phyloP scores from a whole-genome alignment of 2,329 filamentous ascomycete genomes.

The Endoconidiophora polonica region DNA sequence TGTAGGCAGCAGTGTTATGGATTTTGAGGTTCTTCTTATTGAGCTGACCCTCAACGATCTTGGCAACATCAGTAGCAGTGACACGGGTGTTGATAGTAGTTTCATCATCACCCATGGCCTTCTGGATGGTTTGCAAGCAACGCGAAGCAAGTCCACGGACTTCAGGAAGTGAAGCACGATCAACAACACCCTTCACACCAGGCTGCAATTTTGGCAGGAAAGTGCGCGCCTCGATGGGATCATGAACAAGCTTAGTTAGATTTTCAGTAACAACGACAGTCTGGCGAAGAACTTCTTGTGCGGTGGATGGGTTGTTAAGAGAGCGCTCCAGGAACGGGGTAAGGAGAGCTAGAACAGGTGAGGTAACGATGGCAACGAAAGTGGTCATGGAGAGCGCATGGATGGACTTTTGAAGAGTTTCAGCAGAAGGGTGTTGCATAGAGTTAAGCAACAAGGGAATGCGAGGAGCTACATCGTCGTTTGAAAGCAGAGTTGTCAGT shows the following conservation, averaged over 20 bases:
- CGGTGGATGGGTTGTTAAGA: conserved; percentile 75
- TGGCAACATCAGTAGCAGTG: conserved; percentile 55
- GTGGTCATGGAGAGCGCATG: conserved; percentile 93
- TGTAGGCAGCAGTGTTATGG: conserved; percentile 37
- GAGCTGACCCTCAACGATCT: conserved; percentile 59
- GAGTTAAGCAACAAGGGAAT: conserved; percentile 85
- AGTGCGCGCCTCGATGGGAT: conserved; percentile 79
- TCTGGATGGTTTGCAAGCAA: conserved; percentile 73
- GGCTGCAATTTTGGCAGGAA: conserved; percentile 92
- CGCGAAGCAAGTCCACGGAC: conserved; percentile 78
- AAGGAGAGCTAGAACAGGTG: conserved; percentile 81
- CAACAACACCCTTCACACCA: conserved; percentile 75
- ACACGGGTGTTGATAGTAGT: conserved; percentile 45
- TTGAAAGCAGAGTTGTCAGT: conserved; percentile 75
- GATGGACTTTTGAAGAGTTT: conserved; percentile 86
- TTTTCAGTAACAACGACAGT: conserved; percentile 96
- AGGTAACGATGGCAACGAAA: conserved; percentile 94
- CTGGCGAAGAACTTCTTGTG: conserved; percentile 87
- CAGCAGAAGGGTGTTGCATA: conserved; percentile 82
- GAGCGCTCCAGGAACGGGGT: conserved; percentile 90
- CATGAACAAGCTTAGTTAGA: conserved; percentile 93
- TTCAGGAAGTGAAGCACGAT: conserved; percentile 82
- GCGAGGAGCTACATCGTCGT: conserved; percentile 87
- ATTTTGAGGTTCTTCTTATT: conserved; percentile 38
- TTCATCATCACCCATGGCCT: conserved; percentile 68